phyloP scores from a whole-genome alignment of 768 basidiomycete genomes.

The Trametopsis cervina region DNA sequence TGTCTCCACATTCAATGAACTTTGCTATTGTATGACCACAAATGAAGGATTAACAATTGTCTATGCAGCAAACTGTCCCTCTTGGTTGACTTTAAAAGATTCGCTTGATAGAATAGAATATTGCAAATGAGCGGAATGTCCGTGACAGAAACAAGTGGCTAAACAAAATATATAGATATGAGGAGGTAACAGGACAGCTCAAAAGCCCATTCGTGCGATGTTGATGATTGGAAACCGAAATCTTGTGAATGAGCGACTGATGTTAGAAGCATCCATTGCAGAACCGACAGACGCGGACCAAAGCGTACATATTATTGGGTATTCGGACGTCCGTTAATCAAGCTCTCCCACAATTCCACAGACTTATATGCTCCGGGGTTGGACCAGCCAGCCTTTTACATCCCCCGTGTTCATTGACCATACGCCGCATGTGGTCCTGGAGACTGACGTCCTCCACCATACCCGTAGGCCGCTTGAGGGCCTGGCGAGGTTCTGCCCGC shows the following conservation, averaged over 20 bases:
- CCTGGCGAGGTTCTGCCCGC: slow-evolving; percentile 8
- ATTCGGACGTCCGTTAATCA: not conserved
- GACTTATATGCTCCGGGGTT: slow-evolving; percentile 3
- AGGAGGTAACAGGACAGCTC: not conserved
- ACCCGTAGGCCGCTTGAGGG: slow-evolving; percentile 12
- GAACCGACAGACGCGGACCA: not conserved
- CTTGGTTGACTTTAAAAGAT: not conserved
- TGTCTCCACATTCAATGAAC: no score
- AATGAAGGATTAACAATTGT: not conserved
- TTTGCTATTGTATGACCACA: no score
- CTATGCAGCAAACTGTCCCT: not conserved
- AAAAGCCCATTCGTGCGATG: not conserved
- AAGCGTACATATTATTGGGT: not conserved
- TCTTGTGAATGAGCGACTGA: not conserved
- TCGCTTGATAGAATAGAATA: not conserved
- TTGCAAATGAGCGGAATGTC: not conserved
- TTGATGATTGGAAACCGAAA: not conserved
- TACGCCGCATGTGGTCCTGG: slow-evolving; percentile 1
- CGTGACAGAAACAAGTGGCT: not conserved
- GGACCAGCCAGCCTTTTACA: slow-evolving; percentile 14
- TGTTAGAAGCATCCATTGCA: not conserved
- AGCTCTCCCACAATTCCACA: not conserved
- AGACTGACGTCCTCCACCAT: slow-evolving; percentile 2
- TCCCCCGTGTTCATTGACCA: not conserved
- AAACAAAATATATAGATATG: not conserved